A percentile compares a stretch with the other conserved stretches of the same genome.
Evolutionary conservation across 352 stramenopile genomes (phyloP).

Genomic region (Pythium plurisporium): DNA sequence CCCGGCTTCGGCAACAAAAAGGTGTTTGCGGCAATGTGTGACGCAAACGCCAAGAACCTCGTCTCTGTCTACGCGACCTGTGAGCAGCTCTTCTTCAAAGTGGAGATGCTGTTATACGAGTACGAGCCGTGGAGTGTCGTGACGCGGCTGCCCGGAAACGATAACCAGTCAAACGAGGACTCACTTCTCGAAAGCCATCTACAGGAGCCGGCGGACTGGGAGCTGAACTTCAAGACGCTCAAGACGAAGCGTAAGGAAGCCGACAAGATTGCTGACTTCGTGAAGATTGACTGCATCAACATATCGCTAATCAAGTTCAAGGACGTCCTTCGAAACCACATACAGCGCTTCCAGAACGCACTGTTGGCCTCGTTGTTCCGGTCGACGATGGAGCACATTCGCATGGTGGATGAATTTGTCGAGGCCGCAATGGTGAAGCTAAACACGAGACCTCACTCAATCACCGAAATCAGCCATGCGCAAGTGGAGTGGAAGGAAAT

Average conservation of each 20-base stretch:
- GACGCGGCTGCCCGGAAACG: slow-evolving; percentile 34
- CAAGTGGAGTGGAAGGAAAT: slow-evolving; percentile 91
- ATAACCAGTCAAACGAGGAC: slow-evolving; percentile 51
- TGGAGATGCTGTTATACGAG: slow-evolving; percentile 67
- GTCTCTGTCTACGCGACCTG: slow-evolving; percentile 89
- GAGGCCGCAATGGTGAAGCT: slow-evolving; percentile 87
- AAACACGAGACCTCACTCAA: slow-evolving; percentile 84
- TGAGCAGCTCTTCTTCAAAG: slow-evolving; percentile 83
- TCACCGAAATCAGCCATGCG: slow-evolving; percentile 89
- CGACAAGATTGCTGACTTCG: slow-evolving; percentile 89
- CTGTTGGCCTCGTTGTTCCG: slow-evolving; percentile 85
- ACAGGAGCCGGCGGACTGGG: slow-evolving; percentile 70
- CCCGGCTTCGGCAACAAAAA: slow-evolving; percentile 82
- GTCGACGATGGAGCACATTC: slow-evolving; percentile 71
- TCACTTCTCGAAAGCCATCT: slow-evolving; percentile 74
- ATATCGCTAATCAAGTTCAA: slow-evolving; percentile 90
- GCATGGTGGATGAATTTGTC: slow-evolving; percentile 87
- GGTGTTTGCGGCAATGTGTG: slow-evolving; percentile 88
- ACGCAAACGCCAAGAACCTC: slow-evolving; percentile 82
- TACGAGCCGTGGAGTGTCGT: slow-evolving; percentile 85
- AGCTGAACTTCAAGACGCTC: slow-evolving; percentile 89
- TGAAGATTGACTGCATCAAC: slow-evolving; percentile 90
- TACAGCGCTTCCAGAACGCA: slow-evolving; percentile 83
- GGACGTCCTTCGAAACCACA: slow-evolving; percentile 71
- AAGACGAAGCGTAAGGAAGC: slow-evolving; percentile 89